These are phyloP conservation scores for Domatiomyces catenatus DNA, from an alignment of 2,329 filamentous ascomycete genomes.

Conservation along the genomic window DNA sequence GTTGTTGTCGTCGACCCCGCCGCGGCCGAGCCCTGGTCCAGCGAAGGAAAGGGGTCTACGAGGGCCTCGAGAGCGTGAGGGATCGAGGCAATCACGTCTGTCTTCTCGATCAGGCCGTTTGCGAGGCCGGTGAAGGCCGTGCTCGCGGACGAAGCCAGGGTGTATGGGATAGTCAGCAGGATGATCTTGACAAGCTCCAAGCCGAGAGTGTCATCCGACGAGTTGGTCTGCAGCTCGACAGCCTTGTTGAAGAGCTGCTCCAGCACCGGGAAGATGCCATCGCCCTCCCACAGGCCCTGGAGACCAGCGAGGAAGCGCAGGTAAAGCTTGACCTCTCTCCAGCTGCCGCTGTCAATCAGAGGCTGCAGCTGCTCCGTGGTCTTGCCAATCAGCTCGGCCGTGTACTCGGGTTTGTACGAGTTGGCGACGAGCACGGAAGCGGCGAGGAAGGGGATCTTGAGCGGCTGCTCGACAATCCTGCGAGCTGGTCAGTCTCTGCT, in stretches of 20 bases:
- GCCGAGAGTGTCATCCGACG: constrained; percentile 64
- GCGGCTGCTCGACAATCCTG: constrained; percentile 69
- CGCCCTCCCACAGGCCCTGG: constrained; percentile 62
- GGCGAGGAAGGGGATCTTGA: constrained; percentile 93
- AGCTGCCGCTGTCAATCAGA: constrained; percentile 56
- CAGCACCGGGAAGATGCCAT: constrained; percentile 70
- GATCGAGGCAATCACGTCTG: constrained; percentile 82
- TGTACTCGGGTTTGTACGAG: constrained; percentile 58
- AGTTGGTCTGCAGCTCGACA: constrained; percentile 84
- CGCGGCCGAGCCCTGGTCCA: constrained; percentile 38
- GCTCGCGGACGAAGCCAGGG: constrained; percentile 55
- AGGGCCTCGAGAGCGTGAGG: constrained; percentile 70
- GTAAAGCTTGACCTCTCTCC: constrained; percentile 81
- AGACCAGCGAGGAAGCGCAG: constrained; percentile 81
- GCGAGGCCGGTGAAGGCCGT: constrained; percentile 56
- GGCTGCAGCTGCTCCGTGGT: constrained; percentile 48
- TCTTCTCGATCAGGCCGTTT: constrained; percentile 72
- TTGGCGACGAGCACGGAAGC: constrained; percentile 70
- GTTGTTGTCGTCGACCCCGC: constrained; percentile 20
- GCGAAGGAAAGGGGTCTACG: constrained; percentile 64
- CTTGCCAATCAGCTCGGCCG: constrained; percentile 52
- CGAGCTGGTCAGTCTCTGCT: constrained; percentile 1
- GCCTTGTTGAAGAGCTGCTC: constrained; percentile 83
- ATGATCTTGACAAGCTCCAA: constrained; percentile 94
- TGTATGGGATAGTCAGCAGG: constrained; percentile 81